A percentile compares a stretch with the other conserved stretches of the same genome.
Evolutionary conservation across 108 stramenopile species (phyloP).

Genomic region (Schizochytrium sp.): DNA sequence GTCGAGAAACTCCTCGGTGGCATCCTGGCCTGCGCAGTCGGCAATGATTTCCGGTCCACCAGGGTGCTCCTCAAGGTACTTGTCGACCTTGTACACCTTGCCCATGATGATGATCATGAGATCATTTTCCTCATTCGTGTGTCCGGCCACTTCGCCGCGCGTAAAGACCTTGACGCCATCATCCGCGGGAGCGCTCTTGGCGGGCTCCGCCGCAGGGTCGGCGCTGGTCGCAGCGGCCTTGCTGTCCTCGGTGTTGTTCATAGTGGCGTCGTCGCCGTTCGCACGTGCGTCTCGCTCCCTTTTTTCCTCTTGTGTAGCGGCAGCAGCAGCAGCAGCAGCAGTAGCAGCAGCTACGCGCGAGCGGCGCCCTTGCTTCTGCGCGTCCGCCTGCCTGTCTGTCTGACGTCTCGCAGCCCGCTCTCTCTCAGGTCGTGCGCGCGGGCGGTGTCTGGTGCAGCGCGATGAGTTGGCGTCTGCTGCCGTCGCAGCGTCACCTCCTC

Average conservation of each 20-base stretch:
- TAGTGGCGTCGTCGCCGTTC: background rate
- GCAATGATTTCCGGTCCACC: slow-evolving; percentile 91
- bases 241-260: background rate
- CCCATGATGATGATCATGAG: background rate
- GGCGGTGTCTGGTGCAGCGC: too few relatives aligned
- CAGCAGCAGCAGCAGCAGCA: too few relatives aligned
- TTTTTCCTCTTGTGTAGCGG: too few relatives aligned
- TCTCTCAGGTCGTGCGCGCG: too few relatives aligned
- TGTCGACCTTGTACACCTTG: slow-evolving; percentile 90
- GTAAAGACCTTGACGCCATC: background rate
- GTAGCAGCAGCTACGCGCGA: too few relatives aligned
- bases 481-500: too few relatives aligned
- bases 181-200: background rate
- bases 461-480: too few relatives aligned
- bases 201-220: background rate
- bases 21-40: slow-evolving; percentile 80
- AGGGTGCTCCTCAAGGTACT: slow-evolving; percentile 90
- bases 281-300: too few relatives aligned
- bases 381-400: too few relatives aligned
- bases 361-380: too few relatives aligned
- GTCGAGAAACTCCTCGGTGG: slow-evolving; percentile 26
- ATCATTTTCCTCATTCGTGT: slow-evolving; percentile 59
- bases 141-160: slow-evolving; percentile 64
- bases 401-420: too few relatives aligned
- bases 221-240: background rate